Evolutionary conservation across 176 grass and related monocot species (phyloP).

Genomic region (Oryza punctata): DNA sequence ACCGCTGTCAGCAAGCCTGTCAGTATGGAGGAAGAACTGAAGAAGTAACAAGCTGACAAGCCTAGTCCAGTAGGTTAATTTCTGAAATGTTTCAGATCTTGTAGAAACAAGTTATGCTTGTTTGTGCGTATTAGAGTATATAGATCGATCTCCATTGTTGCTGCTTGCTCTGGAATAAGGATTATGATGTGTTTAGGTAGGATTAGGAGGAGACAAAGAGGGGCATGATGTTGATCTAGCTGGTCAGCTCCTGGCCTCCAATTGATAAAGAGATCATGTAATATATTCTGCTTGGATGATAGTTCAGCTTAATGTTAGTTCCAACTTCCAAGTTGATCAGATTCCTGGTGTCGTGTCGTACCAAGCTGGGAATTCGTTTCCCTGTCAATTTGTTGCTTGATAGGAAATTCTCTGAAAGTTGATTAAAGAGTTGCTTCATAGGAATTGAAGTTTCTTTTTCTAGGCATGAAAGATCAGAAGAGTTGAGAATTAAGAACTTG

Average conservation of each 20-base stretch:
- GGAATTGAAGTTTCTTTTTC: not conserved
- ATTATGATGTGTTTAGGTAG: slow-evolving; percentile 16
- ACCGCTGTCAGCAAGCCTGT: slow-evolving; percentile 9
- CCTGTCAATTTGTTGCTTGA: not conserved
- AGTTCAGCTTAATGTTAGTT: not conserved
- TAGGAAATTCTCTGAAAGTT: not conserved
- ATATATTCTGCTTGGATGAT: not conserved
- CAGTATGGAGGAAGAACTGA: slow-evolving; percentile 44
- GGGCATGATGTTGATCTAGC: slow-evolving; percentile 26
- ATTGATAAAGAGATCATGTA: slow-evolving; percentile 12
- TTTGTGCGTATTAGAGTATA: not conserved
- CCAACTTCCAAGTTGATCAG: not conserved
- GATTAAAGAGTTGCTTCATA: not conserved
- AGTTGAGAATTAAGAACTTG: not conserved
- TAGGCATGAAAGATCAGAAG: not conserved
- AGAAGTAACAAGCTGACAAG: slow-evolving; percentile 8
- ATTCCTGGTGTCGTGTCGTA: not conserved
- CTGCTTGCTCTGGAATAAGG: slow-evolving; percentile 31
- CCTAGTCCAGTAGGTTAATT: not conserved
- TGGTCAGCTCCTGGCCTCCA: not conserved
- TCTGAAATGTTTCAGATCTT: not conserved
- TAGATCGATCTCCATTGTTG: not conserved
- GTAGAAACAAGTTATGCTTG: not conserved
- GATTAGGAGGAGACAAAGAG: slow-evolving; percentile 10
- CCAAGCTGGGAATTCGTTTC: not conserved